Conservation (phyloP, 108 stramenopile genomes). For the Cyclotella choctawhatcheeana region DNA sequence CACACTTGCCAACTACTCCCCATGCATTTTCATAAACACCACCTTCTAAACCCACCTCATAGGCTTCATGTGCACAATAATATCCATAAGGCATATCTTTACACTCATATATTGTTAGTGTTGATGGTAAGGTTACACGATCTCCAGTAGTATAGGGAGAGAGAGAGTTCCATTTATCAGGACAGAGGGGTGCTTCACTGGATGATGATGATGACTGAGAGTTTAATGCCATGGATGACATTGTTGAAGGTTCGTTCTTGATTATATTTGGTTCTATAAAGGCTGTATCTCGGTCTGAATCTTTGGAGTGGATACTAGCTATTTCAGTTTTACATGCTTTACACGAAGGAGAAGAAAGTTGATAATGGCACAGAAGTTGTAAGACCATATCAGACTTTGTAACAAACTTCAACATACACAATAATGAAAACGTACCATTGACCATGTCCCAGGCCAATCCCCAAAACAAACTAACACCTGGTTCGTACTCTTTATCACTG, state of each 20-base stretch:
- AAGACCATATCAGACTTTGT: too few relatives aligned
- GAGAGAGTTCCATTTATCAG: neutral
- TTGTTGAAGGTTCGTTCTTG: neutral
- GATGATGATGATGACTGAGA: conserved; percentile 2
- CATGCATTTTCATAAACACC: conserved; percentile 14
- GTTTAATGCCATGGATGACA: neutral
- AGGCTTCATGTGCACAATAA: neutral
- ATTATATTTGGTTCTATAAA: conserved; percentile 1
- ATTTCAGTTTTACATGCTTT: conserved; percentile 9
- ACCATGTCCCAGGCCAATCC: conserved; percentile 24
- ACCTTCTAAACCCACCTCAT: conserved; percentile 15
- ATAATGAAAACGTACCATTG: conserved; percentile 8
- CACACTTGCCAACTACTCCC: conserved; percentile 14
- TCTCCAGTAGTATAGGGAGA: conserved; percentile 2
- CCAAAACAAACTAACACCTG: conserved; percentile 13
- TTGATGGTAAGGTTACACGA: conserved; percentile 11
- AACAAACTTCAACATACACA: too few relatives aligned
- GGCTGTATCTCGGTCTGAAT: neutral
- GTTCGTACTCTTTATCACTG: conserved; percentile 6
- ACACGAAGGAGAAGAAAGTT: too few relatives aligned
- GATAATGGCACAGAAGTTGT: neutral
- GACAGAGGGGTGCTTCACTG: conserved; percentile 13
- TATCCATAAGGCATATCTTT: conserved; percentile 3
- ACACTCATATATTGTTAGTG: conserved; percentile 17
- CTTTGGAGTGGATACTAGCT: conserved; percentile 9